These are phyloP conservation scores for Malus asiatica DNA, from an alignment of 306 rosid genomes.

Conservation along the genomic window DNA sequence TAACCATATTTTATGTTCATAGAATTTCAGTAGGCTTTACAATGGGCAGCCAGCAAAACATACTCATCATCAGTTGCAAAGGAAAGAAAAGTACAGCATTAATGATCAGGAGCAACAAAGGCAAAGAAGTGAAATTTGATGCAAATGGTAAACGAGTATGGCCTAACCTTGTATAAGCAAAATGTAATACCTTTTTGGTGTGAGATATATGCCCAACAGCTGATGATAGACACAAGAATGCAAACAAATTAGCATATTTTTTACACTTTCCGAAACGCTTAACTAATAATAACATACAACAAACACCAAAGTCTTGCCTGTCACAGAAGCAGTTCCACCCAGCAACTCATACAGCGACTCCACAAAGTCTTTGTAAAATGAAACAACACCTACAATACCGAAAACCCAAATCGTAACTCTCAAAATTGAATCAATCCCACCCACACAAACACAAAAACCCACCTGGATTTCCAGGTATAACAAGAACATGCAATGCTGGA, in stretches of 20 bases:
- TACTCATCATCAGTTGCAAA: background rate
- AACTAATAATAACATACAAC: background rate
- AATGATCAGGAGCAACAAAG: background rate
- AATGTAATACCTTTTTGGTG: conserved; percentile 47
- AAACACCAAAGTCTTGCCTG: conserved; percentile 50
- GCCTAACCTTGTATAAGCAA: conserved; percentile 2
- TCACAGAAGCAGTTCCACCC: conserved; percentile 63
- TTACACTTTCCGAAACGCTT: background rate
- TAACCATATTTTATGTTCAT: background rate
- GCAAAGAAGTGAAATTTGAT: background rate
- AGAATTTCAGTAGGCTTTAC: background rate
- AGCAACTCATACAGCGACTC: conserved; percentile 72
- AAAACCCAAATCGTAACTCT: background rate
- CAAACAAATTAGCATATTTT: conserved; percentile 23
- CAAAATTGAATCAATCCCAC: conserved; percentile 4
- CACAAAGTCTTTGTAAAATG: conserved; percentile 69
- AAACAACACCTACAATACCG: conserved; percentile 43
- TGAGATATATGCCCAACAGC: conserved; percentile 78
- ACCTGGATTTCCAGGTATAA: conserved; percentile 96
- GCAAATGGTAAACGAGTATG: background rate
- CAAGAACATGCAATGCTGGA: conserved; percentile 62
- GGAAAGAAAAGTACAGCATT: background rate
- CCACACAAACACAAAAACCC: background rate
- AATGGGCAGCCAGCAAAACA: background rate
- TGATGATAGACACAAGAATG: conserved; percentile 27